phyloP scores from a whole-genome alignment of 352 stramenopile species.

The Globisporangium cystogenes region DNA sequence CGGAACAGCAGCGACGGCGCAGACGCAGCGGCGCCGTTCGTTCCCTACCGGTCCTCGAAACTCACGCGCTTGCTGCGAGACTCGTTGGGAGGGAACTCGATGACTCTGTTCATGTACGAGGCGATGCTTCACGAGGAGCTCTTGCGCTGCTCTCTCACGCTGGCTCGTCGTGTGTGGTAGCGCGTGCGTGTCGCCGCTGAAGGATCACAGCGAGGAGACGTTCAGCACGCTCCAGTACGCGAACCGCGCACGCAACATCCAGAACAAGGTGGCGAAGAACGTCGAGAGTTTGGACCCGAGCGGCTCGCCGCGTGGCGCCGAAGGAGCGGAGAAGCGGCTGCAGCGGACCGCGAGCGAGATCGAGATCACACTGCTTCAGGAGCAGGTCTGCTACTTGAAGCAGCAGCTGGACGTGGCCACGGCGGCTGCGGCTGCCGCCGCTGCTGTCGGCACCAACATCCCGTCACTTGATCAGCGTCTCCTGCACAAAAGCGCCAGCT shows the following conservation, averaged over 20 bases:
- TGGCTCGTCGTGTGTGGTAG: constrained; percentile 15
- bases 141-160: background rate
- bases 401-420: constrained; percentile 23
- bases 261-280: constrained; percentile 73
- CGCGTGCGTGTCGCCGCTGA: constrained; percentile 57
- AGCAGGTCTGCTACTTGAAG: constrained; percentile 36
- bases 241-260: constrained; percentile 63
- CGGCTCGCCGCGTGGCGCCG: constrained; percentile 2
- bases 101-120: constrained; percentile 49
- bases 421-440: constrained; percentile 3
- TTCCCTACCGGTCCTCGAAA: constrained; percentile 50
- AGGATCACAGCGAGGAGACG: constrained; percentile 46
- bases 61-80: constrained; percentile 50
- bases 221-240: constrained; percentile 70
- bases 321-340: constrained; percentile 3
- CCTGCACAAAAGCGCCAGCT: constrained; percentile 1
- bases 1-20: constrained; percentile 14
- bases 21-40: constrained; percentile 9
- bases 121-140: background rate
- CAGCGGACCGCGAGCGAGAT: constrained; percentile 25
- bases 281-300: constrained; percentile 20
- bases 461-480: background rate
- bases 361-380: constrained; percentile 36
- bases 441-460: constrained; percentile 8
- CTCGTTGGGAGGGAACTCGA: constrained; percentile 48